These are phyloP conservation scores for Myxozyma udenii DNA, from an alignment of 805 yeast species.

Conservation along the genomic window DNA sequence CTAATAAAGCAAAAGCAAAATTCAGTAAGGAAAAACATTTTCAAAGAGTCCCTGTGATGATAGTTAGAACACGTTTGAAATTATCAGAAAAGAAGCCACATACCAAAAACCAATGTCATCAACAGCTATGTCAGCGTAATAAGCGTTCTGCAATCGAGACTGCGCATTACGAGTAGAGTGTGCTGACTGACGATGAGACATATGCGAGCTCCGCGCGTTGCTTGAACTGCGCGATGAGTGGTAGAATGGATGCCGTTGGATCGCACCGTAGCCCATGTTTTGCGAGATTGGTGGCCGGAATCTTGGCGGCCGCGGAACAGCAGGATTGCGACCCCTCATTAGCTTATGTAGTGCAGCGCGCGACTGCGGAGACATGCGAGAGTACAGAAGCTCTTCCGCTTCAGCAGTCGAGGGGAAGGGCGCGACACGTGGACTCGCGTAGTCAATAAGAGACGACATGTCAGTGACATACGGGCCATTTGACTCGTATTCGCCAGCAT, in stretches of 20 bases:
- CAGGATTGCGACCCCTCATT: conserved; percentile 24
- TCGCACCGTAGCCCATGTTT: conserved; percentile 31
- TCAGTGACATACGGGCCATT: conserved; percentile 8
- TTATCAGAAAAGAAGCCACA: too few relatives aligned
- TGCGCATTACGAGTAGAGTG: neutral
- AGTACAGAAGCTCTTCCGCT: conserved; percentile 27
- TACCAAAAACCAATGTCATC: conserved; percentile 26
- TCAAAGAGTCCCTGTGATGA: conserved; percentile 18
- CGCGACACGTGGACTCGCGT: conserved; percentile 28
- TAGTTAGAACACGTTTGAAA: too few relatives aligned
- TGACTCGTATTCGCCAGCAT: neutral
- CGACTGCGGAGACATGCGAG: conserved; percentile 29
- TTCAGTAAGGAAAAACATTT: conserved; percentile 20
- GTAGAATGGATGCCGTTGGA: conserved; percentile 28
- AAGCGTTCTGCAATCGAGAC: conserved; percentile 11
- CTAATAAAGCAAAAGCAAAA: conserved; percentile 20
- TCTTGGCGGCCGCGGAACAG: conserved; percentile 24
- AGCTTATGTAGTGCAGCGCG: conserved; percentile 27
- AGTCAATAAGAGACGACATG: conserved; percentile 23
- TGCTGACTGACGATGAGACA: conserved; percentile 8
- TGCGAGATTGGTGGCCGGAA: conserved; percentile 30
- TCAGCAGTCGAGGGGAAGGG: conserved; percentile 30
- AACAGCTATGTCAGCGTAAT: neutral
- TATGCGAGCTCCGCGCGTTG: conserved; percentile 15
- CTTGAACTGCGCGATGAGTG: conserved; percentile 9